Base-by-base conservation (phyloP, 441 rosid species). In the Eruca vesicaria region DNA sequence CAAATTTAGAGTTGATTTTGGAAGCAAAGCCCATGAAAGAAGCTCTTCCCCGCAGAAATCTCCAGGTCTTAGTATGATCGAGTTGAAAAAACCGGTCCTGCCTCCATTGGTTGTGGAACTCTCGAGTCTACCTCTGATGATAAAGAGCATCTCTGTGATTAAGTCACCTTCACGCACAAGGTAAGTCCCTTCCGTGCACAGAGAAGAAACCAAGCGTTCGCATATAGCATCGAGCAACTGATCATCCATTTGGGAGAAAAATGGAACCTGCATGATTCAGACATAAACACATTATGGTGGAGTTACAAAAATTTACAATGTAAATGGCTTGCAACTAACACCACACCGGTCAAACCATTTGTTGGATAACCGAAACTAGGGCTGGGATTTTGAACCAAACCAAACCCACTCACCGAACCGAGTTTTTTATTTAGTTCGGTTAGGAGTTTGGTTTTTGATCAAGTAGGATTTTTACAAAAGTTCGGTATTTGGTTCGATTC, bases 71-170 rank as follows among this genome's bases (percentile, higher is more conserved):
- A 94, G 71, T 57, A 69, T 84, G 26, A 86, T 89, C 9, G 89
- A 79, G 82, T 94, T 86, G 82, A 94, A 94, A 90, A 94, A 94
- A 79, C 99, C 97, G 6, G 97, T 88, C 20, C 97, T 86, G 64
- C 99, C 99, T 66, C 99, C 98, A 41, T 94, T 92, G 3, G 97
- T 94, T 18, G 98, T 94, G 14, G 92, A 92, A 80, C 98, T 94
- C 78, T 90, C 99, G 33, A 94, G 85, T 71, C 86, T 86, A 64
- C 98, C 99, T 80, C 96, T 81, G 73, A 92, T 90, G 20, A 92
- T 86, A 68, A 92, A 94, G 43, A 92, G 84, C 98, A 94, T 92
- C 78, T 90, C 96, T 1, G 92, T 83, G 50, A 89, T 91, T 2
- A 94, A 89, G 78, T 94, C 99, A 57, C 98, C 98, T 82, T 94